These are phyloP conservation scores for Solanum tarijense DNA, from an alignment of 257 asterid species.

Conservation along the genomic window DNA sequence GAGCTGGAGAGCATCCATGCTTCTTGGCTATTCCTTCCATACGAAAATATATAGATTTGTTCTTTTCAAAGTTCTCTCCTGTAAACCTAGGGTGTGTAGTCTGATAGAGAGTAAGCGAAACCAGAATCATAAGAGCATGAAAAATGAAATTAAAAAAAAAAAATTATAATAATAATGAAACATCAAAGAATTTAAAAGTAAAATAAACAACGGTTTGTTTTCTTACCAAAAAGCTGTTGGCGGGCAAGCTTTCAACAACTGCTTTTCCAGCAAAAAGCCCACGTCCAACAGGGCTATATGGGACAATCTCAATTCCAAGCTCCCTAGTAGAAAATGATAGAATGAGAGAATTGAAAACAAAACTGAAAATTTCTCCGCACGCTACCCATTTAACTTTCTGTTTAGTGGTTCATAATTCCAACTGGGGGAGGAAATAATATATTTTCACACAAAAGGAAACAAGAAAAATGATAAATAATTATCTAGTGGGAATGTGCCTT, in stretches of 20 bases:
- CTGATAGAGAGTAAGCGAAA: constrained; percentile 7
- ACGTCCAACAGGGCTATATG: constrained; percentile 48
- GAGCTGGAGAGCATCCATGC: constrained; percentile 45
- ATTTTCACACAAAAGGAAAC: too few relatives aligned
- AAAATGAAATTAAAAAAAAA: neutral
- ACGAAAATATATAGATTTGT: constrained; percentile 37
- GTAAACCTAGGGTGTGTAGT: constrained; percentile 35
- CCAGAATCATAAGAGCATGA: neutral
- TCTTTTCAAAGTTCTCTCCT: constrained; percentile 54
- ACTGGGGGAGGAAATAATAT: too few relatives aligned
- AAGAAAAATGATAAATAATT: neutral
- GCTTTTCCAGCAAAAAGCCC: constrained; percentile 49
- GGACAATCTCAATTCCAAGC: constrained; percentile 59
- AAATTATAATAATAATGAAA: neutral
- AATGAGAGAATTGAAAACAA: neutral
- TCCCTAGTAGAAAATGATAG: constrained; percentile 23
- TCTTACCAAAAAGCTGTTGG: constrained; percentile 35
- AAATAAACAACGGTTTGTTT: neutral
- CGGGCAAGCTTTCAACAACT: constrained; percentile 22
- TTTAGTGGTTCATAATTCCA: neutral
- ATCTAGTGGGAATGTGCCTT: neutral
- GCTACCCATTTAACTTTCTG: neutral
- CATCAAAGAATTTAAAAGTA: neutral
- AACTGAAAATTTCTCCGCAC: neutral
- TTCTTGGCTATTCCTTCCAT: constrained; percentile 36